Conservation (phyloP, 805 yeast species). For the Candida ulmi region DNA sequence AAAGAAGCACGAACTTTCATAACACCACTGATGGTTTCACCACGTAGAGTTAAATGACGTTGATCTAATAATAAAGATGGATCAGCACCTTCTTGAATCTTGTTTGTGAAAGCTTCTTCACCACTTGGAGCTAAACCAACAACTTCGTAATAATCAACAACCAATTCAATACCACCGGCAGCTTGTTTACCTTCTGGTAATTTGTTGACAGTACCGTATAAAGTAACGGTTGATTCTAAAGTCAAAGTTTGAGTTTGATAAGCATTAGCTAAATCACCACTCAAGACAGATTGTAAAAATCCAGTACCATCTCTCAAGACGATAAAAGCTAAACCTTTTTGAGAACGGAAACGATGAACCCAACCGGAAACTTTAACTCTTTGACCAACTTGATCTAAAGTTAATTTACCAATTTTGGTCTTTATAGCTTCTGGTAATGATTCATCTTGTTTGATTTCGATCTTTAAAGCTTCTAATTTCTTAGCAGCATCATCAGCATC, state of each 20-base stretch:
- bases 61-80: conserved; percentile 89
- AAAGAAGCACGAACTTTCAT: conserved; percentile 91
- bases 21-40: conserved; percentile 87
- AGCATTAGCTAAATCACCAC: conserved; percentile 91
- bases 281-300: conserved; percentile 75
- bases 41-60: conserved; percentile 94
- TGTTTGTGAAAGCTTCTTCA: conserved; percentile 91
- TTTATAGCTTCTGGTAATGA: conserved; percentile 64
- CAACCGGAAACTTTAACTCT: conserved; percentile 87
- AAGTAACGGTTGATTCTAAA: conserved; percentile 74
- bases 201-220: conserved; percentile 75
- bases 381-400: conserved; percentile 42
- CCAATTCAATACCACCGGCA: conserved; percentile 94
- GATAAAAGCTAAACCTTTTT: conserved; percentile 86
- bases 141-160: conserved; percentile 84
- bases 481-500: conserved; percentile 70
- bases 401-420: conserved; percentile 46
- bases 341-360: conserved; percentile 91
- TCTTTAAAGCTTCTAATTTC: conserved; percentile 74
- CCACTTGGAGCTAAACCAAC: conserved; percentile 95
- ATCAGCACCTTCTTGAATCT: conserved; percentile 88
- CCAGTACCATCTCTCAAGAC: conserved; percentile 97
- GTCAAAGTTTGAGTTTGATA: conserved; percentile 81
- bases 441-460: conserved; percentile 66
- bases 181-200: conserved; percentile 96